Conservation (phyloP, 2,329 filamentous ascomycete species). For the Penicillium sclerotiorum region DNA sequence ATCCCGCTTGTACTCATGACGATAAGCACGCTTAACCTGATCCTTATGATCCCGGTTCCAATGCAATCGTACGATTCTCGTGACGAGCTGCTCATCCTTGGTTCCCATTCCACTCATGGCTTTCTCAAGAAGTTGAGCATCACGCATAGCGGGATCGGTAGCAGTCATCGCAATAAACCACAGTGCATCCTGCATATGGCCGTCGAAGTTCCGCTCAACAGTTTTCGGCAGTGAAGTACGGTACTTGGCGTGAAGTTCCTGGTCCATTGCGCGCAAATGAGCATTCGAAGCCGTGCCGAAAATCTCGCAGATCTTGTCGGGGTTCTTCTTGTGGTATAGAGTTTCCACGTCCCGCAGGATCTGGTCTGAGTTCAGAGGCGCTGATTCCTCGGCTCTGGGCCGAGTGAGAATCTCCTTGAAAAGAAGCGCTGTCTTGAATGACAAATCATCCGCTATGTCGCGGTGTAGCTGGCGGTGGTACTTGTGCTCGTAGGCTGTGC, state of each 20-base stretch:
- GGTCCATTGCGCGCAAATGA: slow-evolving; percentile 79
- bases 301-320: slow-evolving; percentile 69
- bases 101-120: slow-evolving; percentile 86
- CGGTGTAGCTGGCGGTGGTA: slow-evolving; percentile 69
- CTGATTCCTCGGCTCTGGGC: slow-evolving; percentile 77
- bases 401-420: slow-evolving; percentile 79
- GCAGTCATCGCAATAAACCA: slow-evolving; percentile 77
- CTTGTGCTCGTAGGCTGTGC: slow-evolving; percentile 70
- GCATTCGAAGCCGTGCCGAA: slow-evolving; percentile 74
- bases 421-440: slow-evolving; percentile 80
- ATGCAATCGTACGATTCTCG: slow-evolving; percentile 76
- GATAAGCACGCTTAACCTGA: slow-evolving; percentile 77
- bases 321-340: slow-evolving; percentile 63
- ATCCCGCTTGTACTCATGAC: slow-evolving; percentile 68
- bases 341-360: slow-evolving; percentile 76
- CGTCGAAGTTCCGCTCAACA: slow-evolving; percentile 80
- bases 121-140: slow-evolving; percentile 79
- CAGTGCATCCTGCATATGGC: slow-evolving; percentile 87
- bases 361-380: slow-evolving; percentile 71
- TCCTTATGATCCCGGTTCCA: slow-evolving; percentile 78
- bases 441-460: slow-evolving; percentile 77
- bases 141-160: slow-evolving; percentile 78
- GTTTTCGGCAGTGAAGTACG: slow-evolving; percentile 70
- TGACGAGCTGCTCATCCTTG: slow-evolving; percentile 77
- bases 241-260: slow-evolving; percentile 74